These are phyloP conservation scores for Xylaria hypoxylon DNA, from an alignment of 2,329 filamentous ascomycete species.

Conservation along the genomic window DNA sequence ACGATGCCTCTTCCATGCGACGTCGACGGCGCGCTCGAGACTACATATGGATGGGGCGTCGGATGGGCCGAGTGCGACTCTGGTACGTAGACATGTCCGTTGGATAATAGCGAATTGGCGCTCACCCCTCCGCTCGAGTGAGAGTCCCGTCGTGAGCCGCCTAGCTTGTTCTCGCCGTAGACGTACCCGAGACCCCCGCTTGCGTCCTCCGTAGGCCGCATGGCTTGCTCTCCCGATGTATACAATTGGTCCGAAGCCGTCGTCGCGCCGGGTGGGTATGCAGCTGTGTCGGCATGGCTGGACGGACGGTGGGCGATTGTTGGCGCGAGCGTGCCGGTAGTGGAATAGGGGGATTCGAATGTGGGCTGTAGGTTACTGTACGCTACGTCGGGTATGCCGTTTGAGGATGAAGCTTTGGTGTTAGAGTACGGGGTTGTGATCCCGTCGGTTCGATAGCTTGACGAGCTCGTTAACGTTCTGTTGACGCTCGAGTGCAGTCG, in stretches of 20 bases:
- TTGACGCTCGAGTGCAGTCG: constrained; percentile 53
- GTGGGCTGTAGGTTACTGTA: constrained; percentile 46
- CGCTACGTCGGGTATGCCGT: constrained; percentile 46
- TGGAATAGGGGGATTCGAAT: constrained; percentile 44
- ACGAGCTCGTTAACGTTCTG: constrained; percentile 50
- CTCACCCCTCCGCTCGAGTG: constrained; percentile 44
- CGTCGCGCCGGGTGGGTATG: constrained; percentile 36
- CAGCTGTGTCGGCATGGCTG: constrained; percentile 37
- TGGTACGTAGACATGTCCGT: constrained; percentile 53
- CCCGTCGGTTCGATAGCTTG: constrained; percentile 49
- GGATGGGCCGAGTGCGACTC: constrained; percentile 45
- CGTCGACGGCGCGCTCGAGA: constrained; percentile 31
- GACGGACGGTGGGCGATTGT: constrained; percentile 39
- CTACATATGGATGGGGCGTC: constrained; percentile 41
- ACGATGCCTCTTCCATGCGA: constrained; percentile 37
- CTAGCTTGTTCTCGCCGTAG: constrained; percentile 46
- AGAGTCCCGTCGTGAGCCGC: constrained; percentile 42
- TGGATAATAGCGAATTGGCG: constrained; percentile 47
- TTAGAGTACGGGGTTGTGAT: constrained; percentile 43
- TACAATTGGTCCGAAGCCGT: constrained; percentile 41
- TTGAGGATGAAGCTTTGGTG: constrained; percentile 38
- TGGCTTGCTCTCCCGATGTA: constrained; percentile 36
- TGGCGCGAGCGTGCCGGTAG: constrained; percentile 33
- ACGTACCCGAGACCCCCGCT: constrained; percentile 45
- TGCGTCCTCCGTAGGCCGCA: constrained; percentile 44